A percentile compares a stretch with the other conserved stretches of the same genome.
phyloP scores from a whole-genome alignment of 768 basidiomycete species.

The Chalciporus piperatus region DNA sequence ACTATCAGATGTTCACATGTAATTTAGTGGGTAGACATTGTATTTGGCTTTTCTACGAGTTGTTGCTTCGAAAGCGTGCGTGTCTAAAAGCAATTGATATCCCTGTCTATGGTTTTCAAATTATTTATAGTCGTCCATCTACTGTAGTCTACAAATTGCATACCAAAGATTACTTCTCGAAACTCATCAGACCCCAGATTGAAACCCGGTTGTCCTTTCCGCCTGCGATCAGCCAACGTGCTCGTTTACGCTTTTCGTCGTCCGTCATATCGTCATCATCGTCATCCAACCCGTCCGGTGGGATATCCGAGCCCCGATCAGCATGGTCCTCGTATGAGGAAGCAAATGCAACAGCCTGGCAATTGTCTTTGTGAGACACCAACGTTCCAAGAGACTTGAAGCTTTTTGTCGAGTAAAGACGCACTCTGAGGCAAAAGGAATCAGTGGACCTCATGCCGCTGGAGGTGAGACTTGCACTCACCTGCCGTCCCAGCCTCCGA shows the following conservation, averaged over 20 bases:
- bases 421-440: constrained; percentile 48
- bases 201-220: constrained; percentile 69
- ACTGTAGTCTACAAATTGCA: constrained; percentile 15
- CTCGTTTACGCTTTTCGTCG: constrained; percentile 43
- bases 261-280: constrained; percentile 54
- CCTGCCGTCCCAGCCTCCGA: constrained; percentile 96
- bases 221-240: constrained; percentile 63
- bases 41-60: not conserved
- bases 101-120: not conserved
- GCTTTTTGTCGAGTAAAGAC: constrained; percentile 76
- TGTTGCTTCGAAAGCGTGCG: not conserved
- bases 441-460: not conserved
- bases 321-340: constrained; percentile 14
- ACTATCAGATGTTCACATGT: constrained; percentile 2
- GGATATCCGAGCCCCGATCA: not conserved
- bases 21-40: not conserved
- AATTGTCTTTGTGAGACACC: constrained; percentile 73
- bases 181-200: constrained; percentile 63
- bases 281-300: constrained; percentile 25
- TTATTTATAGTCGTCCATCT: constrained; percentile 18
- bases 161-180: constrained; percentile 15
- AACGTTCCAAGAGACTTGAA: constrained; percentile 85
- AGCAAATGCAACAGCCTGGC: constrained; percentile 76
- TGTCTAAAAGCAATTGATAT: not conserved
- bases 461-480: constrained; percentile 37